Base-by-base conservation (phyloP, 2,329 filamentous ascomycete genomes). In the Colletotrichum shisoi region DNA sequence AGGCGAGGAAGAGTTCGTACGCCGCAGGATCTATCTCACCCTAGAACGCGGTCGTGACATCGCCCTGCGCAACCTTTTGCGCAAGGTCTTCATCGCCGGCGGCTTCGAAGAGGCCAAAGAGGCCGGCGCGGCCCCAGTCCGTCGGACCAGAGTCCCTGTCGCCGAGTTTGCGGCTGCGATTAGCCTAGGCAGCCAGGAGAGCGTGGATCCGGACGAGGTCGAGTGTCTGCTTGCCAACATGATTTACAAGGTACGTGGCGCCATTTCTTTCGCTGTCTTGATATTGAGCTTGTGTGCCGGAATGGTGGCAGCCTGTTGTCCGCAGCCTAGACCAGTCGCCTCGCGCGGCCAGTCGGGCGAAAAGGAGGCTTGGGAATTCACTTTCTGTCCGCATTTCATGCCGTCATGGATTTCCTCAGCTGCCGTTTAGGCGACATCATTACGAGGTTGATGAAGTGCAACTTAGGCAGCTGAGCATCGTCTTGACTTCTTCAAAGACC, bases 221-320 rank as follows among this genome's bases (percentile, higher is more conserved):
- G 96, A 99, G 78, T 99, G 95, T 77, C 81, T 97, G 73, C 76
- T 99, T 74, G 93, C 95, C 34, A 98, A 97, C 76, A 92, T 97
- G 86, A 97, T 99, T 69, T 99, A 98, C 83, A 99, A 98, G 88
- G 94, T 96, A 79, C 71, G 79, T 73, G 72, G 73, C 72, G 63
- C 46, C 59, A 67, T 40, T 42, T 39, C 42, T n/a, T 69, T 62
- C 24, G 48, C 51, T 62, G 45, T 42, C 63, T 49, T 31, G 5
- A 12, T 57, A 24, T 21, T 48, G 39, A 13, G 31, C 6, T 12
- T 52, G 45, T 52, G 34, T 45, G 46, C 31, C 44, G 34, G 19
- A 53, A 9, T 39, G 31, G 37, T 59, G 48, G 42, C 53, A 59
- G 48, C 60, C 53, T 59, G 39, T 11, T 24, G 17, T 49, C 11